These are phyloP conservation scores for Rosa multiflora DNA, from an alignment of 306 rosid species.

Conservation along the genomic window DNA sequence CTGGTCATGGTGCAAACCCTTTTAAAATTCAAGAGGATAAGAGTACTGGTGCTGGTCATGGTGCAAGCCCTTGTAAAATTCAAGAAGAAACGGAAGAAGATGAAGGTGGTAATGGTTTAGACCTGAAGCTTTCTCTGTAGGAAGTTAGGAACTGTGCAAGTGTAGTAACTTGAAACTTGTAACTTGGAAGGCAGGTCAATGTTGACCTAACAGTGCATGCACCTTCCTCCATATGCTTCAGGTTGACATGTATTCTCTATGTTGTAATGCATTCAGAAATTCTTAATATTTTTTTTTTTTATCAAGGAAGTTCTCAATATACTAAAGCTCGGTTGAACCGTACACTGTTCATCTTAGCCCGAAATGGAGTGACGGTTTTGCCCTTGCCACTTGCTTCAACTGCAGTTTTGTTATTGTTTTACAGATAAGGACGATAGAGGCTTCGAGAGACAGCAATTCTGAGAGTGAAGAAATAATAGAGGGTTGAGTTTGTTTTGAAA, in stretches of 20 bases:
- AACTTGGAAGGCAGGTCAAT: background rate
- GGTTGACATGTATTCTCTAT: background rate
- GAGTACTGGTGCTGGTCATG: too few relatives aligned
- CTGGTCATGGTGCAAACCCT: background rate
- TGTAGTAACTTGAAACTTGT: background rate
- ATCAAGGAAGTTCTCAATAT: background rate
- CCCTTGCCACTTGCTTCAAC: too few relatives aligned
- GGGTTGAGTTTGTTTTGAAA: too few relatives aligned
- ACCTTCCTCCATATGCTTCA: background rate
- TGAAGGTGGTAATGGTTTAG: conserved; percentile 32
- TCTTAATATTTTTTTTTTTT: too few relatives aligned
- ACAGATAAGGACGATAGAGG: too few relatives aligned
- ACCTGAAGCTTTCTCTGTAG: conserved; percentile 67
- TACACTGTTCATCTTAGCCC: too few relatives aligned
- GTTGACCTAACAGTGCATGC: background rate
- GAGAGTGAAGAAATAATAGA: too few relatives aligned
- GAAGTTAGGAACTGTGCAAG: conserved; percentile 13
- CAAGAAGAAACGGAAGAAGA: conserved; percentile 21
- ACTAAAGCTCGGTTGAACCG: too few relatives aligned
- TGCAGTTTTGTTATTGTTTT: too few relatives aligned
- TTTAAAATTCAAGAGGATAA: too few relatives aligned
- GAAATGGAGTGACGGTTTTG: too few relatives aligned
- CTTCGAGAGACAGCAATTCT: too few relatives aligned
- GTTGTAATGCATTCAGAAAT: background rate
- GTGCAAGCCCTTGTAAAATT: conserved; percentile 31